These are phyloP conservation scores for Groenewaldozyma salmanticensis DNA, from an alignment of 805 yeast genomes.

Conservation along the genomic window DNA sequence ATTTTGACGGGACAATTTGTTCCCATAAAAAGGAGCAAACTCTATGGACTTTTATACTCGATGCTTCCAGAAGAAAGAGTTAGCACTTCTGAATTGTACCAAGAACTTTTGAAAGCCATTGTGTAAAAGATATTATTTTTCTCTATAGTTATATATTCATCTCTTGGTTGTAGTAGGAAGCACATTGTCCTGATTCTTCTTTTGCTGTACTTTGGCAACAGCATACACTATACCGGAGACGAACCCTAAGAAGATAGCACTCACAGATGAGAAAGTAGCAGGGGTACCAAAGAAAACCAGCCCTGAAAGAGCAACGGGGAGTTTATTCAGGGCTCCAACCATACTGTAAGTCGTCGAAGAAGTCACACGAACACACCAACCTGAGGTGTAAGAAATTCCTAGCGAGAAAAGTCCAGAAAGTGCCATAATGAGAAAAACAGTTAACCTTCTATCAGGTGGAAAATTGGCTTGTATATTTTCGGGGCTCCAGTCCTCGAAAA, in stretches of 20 bases:
- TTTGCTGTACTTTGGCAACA: slow-evolving; percentile 88
- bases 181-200: slow-evolving; percentile 28
- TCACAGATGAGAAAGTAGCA: slow-evolving; percentile 81
- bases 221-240: slow-evolving; percentile 94
- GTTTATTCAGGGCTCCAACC: slow-evolving; percentile 98
- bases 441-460: slow-evolving; percentile 58
- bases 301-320: slow-evolving; percentile 95
- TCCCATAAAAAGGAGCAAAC: slow-evolving; percentile 37
- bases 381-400: slow-evolving; percentile 97
- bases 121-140: not conserved
- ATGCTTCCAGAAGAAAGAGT: slow-evolving; percentile 38
- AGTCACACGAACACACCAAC: slow-evolving; percentile 99
- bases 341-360: slow-evolving; percentile 97
- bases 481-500: slow-evolving; percentile 89
- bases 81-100: slow-evolving; percentile 7
- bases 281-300: slow-evolving; percentile 91
- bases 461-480: slow-evolving; percentile 68
- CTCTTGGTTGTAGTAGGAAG: slow-evolving; percentile 18
- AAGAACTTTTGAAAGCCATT: slow-evolving; percentile 6
- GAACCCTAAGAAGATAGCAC: slow-evolving; percentile 90
- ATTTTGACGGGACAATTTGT: slow-evolving; percentile 39
- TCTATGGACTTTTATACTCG: slow-evolving; percentile 44
- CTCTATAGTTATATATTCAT: not conserved
- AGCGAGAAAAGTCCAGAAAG: slow-evolving; percentile 91
- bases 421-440: slow-evolving; percentile 73